Base-by-base conservation (phyloP, 345 rosid species). In the Euphorbia lathyris region DNA sequence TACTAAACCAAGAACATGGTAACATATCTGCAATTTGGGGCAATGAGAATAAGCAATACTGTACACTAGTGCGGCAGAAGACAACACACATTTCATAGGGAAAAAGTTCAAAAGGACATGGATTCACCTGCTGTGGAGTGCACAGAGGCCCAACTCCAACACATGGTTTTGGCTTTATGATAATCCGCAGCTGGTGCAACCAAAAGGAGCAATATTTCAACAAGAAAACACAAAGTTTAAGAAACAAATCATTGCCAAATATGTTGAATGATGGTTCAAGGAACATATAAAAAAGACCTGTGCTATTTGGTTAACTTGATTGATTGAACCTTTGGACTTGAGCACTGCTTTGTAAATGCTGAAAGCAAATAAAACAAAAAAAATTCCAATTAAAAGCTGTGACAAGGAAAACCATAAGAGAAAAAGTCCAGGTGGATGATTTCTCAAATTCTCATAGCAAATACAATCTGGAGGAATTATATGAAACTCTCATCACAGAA, bases 1-100 rank as follows among this genome's bases (percentile, higher is more conserved):
- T 75, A 95, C 95, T 73, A 95, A 79, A 55, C 99, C 99, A 59
- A 95, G 97, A 71, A 88, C 88, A 80, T 90, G 97, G 80, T 95
- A 95, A 84, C 99, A 95, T 79, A 95, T 91, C 99, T 95, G 97
- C 83, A 74, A 72, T 66, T 34, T 38, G 70, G 60, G 72, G 11
- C 66, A 34, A 72, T 65, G 67, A 75, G 77, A 80, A 64, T 25
- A 71, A 72, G 53, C 63, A 57, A 72, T 45, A 67, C 68, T 60
- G 58, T n/a, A 73, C 3, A 55, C 43, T 25, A 42, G 25, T 11
- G 36, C 38, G 7, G 3, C 38, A 16, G 26, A 9, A 3, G 14
- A 1, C 71, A 58, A 71, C 22, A 70, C 27, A 45, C 17, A 76
- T 58, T 60, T 73, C 64, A 58, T 59, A 66, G 51, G 19, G 51